Base-by-base conservation (phyloP, 179 eudicot species). In the Kewa caespitosa region DNA sequence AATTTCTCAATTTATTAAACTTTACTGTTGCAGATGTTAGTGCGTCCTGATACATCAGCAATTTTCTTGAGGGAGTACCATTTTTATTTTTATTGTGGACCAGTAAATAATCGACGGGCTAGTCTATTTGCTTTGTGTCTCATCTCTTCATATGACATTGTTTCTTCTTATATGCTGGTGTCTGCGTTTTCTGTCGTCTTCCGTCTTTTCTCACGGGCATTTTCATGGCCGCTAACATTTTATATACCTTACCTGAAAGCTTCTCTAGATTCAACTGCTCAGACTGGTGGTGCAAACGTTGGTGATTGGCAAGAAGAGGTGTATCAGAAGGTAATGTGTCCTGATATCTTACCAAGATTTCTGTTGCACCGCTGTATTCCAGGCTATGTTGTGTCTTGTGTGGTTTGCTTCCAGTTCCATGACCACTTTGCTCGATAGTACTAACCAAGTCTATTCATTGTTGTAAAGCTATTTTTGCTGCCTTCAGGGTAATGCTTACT, bases 241-340 rank as follows among this genome's bases (percentile, higher is more conserved):
- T 76, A 10, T 63, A n/a, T 60, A 74, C 59, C 39, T 38, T 76
- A 69, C 67, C 81, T 75, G 68, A 71, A 66, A 83, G 88, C 81
- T 69, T 86, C 88, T 61, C 76, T 86, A 73, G 88, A 83, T 79
- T 88, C 92, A 65, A 88, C 94, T 52, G 89, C 91, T 72, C 94
- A 91, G 82, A 89, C 97, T 5, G 86, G 87, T 74, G 83, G 84
- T 75, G 73, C 83, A 57, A 84, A 60, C 76, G 81, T 80, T 63
- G 97, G 90, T 46, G 94, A 93, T 74, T 91, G 94, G 94, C 94
- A 93, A 82, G 98, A 93, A 84, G 98, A 93, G 80, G 81, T 87
- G 68, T 93, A 85, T 78, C 97, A 95, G 77, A 95, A 90, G 97
- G 99, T 95, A 84, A 71, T 55, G 6, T 74, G 42, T 18, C 38